These are phyloP conservation scores for Musa troglodytarum DNA, from an alignment of 176 grass and related monocot genomes.

Conservation along the genomic window DNA sequence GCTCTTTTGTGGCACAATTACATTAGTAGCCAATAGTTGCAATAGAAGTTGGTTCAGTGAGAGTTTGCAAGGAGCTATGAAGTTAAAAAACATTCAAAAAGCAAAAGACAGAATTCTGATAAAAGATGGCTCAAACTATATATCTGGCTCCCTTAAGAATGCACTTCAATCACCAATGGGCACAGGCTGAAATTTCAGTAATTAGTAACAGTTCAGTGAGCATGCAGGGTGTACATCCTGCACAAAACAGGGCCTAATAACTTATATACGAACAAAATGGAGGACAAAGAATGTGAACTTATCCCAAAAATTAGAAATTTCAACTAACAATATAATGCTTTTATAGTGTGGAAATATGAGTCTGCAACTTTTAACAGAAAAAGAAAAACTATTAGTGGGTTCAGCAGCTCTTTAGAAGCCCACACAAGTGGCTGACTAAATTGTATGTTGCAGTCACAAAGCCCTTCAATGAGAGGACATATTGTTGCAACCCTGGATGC, in stretches of 20 bases:
- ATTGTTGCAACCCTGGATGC: slow-evolving; percentile 5
- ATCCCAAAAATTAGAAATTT: no score
- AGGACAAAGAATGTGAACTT: no score
- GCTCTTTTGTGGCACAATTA: not conserved
- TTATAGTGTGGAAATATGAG: slow-evolving; percentile 7
- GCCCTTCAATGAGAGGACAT: not conserved
- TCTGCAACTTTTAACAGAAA: not conserved
- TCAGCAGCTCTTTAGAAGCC: not conserved
- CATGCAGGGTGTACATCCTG: slow-evolving; percentile 8
- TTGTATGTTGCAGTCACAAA: slow-evolving; percentile 9
- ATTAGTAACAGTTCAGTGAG: slow-evolving; percentile 43
- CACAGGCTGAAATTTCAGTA: slow-evolving; percentile 38
- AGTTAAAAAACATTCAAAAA: not conserved
- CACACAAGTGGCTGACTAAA: not conserved
- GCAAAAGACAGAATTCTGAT: slow-evolving; percentile 19
- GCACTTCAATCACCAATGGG: not conserved
- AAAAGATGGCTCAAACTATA: not conserved
- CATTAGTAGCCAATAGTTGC: not conserved
- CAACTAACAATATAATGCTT: slow-evolving; percentile 18
- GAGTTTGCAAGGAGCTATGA: not conserved
- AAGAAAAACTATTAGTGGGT: not conserved
- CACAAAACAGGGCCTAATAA: slow-evolving; percentile 25
- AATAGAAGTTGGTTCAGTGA: not conserved
- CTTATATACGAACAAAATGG: no score
- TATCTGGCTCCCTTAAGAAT: slow-evolving; percentile 1